Percentiles rank a stretch among this genome's conserved stretches.
phyloP scores from a whole-genome alignment of 768 basidiomycete genomes.

The Macrolepiota dolichaula region DNA sequence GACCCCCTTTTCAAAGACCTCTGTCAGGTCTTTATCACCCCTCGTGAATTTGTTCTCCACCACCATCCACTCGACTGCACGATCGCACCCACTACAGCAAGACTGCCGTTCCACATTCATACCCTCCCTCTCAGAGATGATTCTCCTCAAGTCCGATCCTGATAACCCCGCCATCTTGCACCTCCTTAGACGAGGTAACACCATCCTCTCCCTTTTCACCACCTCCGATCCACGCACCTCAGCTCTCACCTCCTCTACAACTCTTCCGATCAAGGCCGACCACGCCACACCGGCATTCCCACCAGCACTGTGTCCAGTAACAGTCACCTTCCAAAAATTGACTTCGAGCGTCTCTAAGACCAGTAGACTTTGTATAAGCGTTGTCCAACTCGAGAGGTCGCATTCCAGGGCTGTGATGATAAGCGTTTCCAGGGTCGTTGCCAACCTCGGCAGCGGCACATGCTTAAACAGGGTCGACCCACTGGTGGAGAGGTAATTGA shows the following conservation, averaged over 20 bases:
- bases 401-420: conserved; percentile 42
- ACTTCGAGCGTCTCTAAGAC: conserved; percentile 38
- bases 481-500: conserved; percentile 1
- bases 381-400: conserved; percentile 27
- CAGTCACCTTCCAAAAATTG: conserved; percentile 34
- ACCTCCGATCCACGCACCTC: conserved; percentile 5
- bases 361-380: conserved; percentile 30
- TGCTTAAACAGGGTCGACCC: not conserved
- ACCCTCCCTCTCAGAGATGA: conserved; percentile 8
- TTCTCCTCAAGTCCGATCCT: conserved; percentile 16
- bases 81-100: conserved; percentile 11
- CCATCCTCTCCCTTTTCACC: conserved; percentile 5
- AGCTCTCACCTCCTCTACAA: conserved; percentile 14
- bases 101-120: conserved; percentile 2
- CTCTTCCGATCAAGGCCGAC: conserved; percentile 13
- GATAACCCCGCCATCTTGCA: conserved; percentile 27
- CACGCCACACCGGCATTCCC: conserved; percentile 9
- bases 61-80: conserved; percentile 33
- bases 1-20: conserved; percentile 34
- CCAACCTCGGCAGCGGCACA: conserved; percentile 2
- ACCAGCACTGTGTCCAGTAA: conserved; percentile 29
- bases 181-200: conserved; percentile 24
- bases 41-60: conserved; percentile 24
- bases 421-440: conserved; percentile 28
- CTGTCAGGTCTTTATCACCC: conserved; percentile 32